Evolutionary conservation across 345 rosid species (phyloP), one percentile per base, ranked within the genome.

Genomic region (Hevea brasiliensis): DNA sequence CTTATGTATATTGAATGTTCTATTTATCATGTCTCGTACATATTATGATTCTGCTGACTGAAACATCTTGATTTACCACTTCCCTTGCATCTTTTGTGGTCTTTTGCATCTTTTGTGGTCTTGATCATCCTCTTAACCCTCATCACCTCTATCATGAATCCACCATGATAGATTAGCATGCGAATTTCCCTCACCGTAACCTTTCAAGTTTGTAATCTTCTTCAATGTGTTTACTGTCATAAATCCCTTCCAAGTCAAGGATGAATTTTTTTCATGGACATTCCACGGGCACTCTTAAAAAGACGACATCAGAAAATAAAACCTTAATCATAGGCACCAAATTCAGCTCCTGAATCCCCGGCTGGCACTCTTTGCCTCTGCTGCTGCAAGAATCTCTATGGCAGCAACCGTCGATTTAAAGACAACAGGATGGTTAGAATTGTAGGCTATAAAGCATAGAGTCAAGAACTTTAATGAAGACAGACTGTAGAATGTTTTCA

Each of bases 291-390:
- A 89, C 81, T 59, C 79, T 82, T 60, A 54, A 81, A 63, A 84
- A 94, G n/a, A 73, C 80, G 13, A 83, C 79, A 37, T 90, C 92
- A 0, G 96, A 88, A 84, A 89, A 92, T 61, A 93, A 77, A 77
- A 86, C 80, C 80, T 91, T 91, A 5, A 89, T 73, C 42, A 91
- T 84, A 0, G 98, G 96, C 76, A 82, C 68, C 74, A 90, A 0
- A 1, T 96, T 93, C 48, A 91, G 79, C 70, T 91, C 68, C 77
- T 94, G 98, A 83, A 94, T 94, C 29, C 96, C 98, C 1, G 89
- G 92, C 42, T 94, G 81, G 67, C 96, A 85, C 61, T 94, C 98
- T 81, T 57, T 89, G 88, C 93, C 0, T 84, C 90, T 2, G 89
- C 78, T 1, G 94, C 89, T 29, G 96, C 96, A 27, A 85, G 89